Base-by-base conservation (phyloP, 176 grass and related monocot genomes). In the Bolboschoenus planiculmis region DNA sequence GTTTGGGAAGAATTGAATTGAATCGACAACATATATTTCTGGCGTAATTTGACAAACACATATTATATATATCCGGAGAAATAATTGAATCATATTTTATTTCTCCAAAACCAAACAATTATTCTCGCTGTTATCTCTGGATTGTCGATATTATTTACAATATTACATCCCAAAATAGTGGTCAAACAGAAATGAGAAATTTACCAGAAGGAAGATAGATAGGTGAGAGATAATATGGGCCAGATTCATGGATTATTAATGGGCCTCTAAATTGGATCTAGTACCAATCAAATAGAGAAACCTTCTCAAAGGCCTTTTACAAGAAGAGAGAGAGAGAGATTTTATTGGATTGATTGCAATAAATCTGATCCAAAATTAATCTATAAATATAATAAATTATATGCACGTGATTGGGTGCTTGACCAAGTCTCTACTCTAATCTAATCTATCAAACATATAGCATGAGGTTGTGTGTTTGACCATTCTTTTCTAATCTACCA, bases 381-480 rank as follows among this genome's bases (percentile, higher is more conserved):
- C 7, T n/a, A 64, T 15, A 64, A 13, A 0, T 15, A 13, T 23
- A 18, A 30, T 61, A 8, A 74, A 27, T 48, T 74, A n/a, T 1
- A 29, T n/a, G 26, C 70, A 48, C 43, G 70, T 74, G 70, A 48
- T 27, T 47, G 42, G 39, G 24, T 48, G 40, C 11, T 74, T 47
- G 21, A 74, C 42, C 65, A 42, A n/a, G 16, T 42, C 8, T 40
- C 2, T 10, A 23, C 40, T 39, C 4, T n/a, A n/a, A n/a, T n/a
- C n/a, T n/a, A n/a, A n/a, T n/a, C 50, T n/a, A 21, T 20, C 70
- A 72, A 46, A 72, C 6, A 27, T 27, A 40, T 46, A 46, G 40
- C 70, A 74, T 74, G 70, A 5, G 70, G 23, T 48, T 73, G 68
- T 13, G 10, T 74, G 70, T 48, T 74, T 74, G 70, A 74, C 42